Evolutionary conservation across 306 rosid genomes (phyloP), one percentile per base, ranked within the genome.

Genomic region (Cucumis melo): DNA sequence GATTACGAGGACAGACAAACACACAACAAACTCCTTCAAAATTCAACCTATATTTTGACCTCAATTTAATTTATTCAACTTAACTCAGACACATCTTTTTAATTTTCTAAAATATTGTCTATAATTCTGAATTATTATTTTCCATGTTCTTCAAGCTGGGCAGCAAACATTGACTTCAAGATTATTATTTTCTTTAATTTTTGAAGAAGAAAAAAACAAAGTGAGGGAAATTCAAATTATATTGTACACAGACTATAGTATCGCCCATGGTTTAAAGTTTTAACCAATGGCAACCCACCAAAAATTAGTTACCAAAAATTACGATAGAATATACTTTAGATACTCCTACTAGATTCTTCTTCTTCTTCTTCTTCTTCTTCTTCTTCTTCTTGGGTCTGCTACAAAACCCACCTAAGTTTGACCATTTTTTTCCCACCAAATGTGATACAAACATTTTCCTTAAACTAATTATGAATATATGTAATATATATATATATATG

Each of bases 141-240:
- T 19, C 1, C 24, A 39, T n/a, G 1, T 21, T 68, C 11, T 68
- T 3, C 12, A 68, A 68, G 11, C 3, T 41, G 16, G 32, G 73
- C 73, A 39, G 73, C 53, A 66, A 66, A 66, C 10, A n/a, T 66
- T 66, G 73, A 66, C 73, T 66, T n/a, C n/a, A n/a, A n/a, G n/a
- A n/a, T n/a, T 32, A 4, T 4, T 0, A 32, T 2, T 32, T 32
- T 32, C 4, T 32, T 32, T 32, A 27, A 1, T 27, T 27, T 27
- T 27, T 27, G 29, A 27, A 27, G 2, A 39, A 8, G 7, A 21
- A 65, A 0, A 65, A 58, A 19, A 65, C 9, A n/a, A n/a, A n/a
- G n/a, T 4, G 4, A 19, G 9, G 11, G 5, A 0, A 29, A 61
- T 13, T 14, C 8, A 62, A 13, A 62, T 62, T 62, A 62, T 29